Conservation (phyloP, 768 basidiomycete genomes). For the Boletus eberwhitei region DNA sequence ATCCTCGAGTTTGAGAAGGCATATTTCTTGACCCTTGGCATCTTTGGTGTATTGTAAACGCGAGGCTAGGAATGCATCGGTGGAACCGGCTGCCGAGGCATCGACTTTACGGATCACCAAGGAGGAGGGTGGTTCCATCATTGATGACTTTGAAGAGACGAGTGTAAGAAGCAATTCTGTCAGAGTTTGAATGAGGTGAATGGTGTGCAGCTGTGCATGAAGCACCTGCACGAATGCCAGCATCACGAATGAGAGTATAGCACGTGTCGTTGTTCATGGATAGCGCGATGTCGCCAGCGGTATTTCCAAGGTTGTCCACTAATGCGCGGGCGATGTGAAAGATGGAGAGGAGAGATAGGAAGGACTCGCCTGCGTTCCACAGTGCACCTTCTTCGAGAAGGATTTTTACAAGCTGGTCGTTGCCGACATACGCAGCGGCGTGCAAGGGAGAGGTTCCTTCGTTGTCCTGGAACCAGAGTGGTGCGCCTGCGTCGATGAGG, state of each 20-base stretch:
- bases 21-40: constrained; percentile 76
- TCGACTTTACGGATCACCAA: constrained; percentile 50
- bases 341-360: not conserved
- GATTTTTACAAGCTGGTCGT: constrained; percentile 56
- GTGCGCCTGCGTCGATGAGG: constrained; percentile 64
- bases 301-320: constrained; percentile 79
- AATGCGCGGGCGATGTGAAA: not conserved
- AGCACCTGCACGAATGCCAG: constrained; percentile 87
- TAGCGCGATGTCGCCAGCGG: constrained; percentile 86
- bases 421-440: constrained; percentile 76
- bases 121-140: constrained; percentile 26
- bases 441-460: constrained; percentile 84
- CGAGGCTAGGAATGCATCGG: constrained; percentile 67
- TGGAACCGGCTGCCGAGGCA: constrained; percentile 55
- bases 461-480: constrained; percentile 87
- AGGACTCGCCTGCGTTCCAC: constrained; percentile 78
- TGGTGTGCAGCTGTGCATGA: constrained; percentile 5
- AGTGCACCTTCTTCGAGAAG: constrained; percentile 81
- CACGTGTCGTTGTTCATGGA: constrained; percentile 76
- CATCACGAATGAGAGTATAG: constrained; percentile 82
- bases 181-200: constrained; percentile 5
- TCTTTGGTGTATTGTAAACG: constrained; percentile 67
- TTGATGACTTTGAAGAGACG: constrained; percentile 45
- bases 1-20: constrained; percentile 58
- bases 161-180: constrained; percentile 70